Percentiles rank a stretch among this genome's conserved stretches.
These are phyloP conservation scores for Talaromyces albobiverticillius DNA, from an alignment of 2,329 filamentous ascomycete genomes.

Conservation along the genomic window DNA sequence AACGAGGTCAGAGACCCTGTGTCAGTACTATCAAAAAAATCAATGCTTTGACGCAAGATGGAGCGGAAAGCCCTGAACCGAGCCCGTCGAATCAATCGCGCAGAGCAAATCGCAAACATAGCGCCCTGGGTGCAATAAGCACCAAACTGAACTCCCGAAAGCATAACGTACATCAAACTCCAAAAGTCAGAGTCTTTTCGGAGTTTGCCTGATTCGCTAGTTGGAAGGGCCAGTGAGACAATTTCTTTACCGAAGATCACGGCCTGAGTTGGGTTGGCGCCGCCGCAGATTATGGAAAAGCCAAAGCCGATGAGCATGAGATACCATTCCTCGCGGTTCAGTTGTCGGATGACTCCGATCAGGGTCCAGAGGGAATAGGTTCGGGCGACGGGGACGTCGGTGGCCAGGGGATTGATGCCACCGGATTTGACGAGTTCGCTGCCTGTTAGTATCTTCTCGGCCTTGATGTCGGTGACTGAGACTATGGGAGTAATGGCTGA, in stretches of 20 bases:
- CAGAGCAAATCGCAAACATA: constrained; percentile 77
- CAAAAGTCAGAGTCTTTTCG: constrained; percentile 75
- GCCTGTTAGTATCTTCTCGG: no score
- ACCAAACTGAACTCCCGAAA: constrained; percentile 70
- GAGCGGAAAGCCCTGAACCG: constrained; percentile 56
- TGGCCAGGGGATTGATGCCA: background rate
- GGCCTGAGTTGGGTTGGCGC: constrained; percentile 71
- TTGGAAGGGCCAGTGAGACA: constrained; percentile 59
- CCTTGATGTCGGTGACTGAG: background rate
- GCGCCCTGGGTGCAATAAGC: constrained; percentile 67
- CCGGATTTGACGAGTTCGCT: no score
- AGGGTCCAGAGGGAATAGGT: constrained; percentile 72
- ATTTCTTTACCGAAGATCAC: constrained; percentile 91
- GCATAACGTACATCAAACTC: constrained; percentile 82
- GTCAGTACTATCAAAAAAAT: constrained; percentile 75
- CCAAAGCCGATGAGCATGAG: constrained; percentile 71
- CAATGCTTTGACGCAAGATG: constrained; percentile 84
- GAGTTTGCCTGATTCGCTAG: constrained; percentile 43
- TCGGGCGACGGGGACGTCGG: constrained; percentile 45
- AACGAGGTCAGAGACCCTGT: constrained; percentile 67
- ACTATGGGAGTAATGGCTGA: constrained; percentile 20
- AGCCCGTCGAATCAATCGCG: constrained; percentile 77
- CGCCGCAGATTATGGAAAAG: no score
- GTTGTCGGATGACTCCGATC: constrained; percentile 73
- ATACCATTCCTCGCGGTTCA: constrained; percentile 72